Evolutionary conservation across 2,329 filamentous ascomycete genomes (phyloP).

Genomic region (Colletotrichum camelliae): DNA sequence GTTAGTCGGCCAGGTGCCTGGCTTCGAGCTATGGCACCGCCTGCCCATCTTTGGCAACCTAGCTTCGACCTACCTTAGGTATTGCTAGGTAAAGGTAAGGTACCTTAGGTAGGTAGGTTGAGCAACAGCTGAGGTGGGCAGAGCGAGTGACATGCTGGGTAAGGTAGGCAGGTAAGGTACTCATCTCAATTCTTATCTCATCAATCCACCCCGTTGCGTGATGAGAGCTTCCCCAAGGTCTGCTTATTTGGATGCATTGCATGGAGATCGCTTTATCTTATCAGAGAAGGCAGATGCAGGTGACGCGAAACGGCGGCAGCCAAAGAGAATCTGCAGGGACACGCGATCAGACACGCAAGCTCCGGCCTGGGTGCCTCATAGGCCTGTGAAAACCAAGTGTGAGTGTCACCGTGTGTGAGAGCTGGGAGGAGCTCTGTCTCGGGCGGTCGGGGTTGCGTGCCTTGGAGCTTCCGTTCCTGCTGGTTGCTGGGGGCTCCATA

Average conservation of each 20-base stretch:
- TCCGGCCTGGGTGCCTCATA: slow-evolving; percentile 15
- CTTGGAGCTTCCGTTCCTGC: background rate
- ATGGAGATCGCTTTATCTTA: background rate
- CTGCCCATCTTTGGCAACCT: background rate
- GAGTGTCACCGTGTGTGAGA: slow-evolving; percentile 11
- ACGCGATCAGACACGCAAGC: slow-evolving; percentile 24
- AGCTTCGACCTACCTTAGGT: background rate
- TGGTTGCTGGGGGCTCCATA: background rate
- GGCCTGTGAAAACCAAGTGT: background rate
- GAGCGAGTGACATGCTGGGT: background rate
- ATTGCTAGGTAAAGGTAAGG: background rate
- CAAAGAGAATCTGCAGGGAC: slow-evolving; percentile 12
- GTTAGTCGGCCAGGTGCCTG: background rate
- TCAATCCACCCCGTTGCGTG: background rate
- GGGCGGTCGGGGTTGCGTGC: background rate
- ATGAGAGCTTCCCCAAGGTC: background rate
- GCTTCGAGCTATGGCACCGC: background rate
- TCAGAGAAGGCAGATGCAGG: background rate
- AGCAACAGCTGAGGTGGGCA: background rate
- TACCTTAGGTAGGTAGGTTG: background rate
- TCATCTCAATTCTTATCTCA: background rate
- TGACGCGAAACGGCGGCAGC: background rate
- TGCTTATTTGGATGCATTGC: background rate
- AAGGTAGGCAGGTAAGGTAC: background rate
- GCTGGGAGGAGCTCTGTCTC: slow-evolving; percentile 16